Conservation (phyloP, 305 asterid species). For the Stenogyne calaminthoides region DNA sequence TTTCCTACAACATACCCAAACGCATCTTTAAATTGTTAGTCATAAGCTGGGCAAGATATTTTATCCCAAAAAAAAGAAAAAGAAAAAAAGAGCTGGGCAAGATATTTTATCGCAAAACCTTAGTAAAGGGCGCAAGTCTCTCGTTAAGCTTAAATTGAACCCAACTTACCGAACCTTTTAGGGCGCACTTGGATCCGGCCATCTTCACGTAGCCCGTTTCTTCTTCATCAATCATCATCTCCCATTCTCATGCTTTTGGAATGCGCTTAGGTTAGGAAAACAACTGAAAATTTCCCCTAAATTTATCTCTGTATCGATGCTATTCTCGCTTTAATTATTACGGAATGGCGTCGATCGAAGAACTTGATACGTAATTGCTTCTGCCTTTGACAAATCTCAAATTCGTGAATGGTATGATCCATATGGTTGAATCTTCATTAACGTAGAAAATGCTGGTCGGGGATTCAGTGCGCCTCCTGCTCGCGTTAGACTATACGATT, state of each 20-base stretch:
- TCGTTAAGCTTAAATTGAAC: constrained; percentile 24
- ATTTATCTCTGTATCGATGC: neutral
- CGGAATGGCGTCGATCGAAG: constrained; percentile 8
- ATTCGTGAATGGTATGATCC: constrained; percentile 35
- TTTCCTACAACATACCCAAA: no score
- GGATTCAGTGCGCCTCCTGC: constrained; percentile 30
- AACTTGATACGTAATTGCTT: neutral
- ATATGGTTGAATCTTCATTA: constrained; percentile 37
- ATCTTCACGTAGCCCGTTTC: constrained; percentile 3
- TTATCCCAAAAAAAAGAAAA: neutral
- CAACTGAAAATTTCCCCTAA: neutral
- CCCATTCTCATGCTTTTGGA: neutral
- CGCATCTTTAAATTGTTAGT: no score
- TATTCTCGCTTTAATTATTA: neutral
- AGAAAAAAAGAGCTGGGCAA: neutral
- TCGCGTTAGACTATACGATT: constrained; percentile 24
- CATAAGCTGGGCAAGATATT: neutral
- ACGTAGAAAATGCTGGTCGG: constrained; percentile 45
- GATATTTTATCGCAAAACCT: neutral
- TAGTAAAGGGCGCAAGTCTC: constrained; percentile 16
- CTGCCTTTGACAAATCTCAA: constrained; percentile 17
- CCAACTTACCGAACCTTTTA: constrained; percentile 5
- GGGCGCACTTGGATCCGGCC: constrained; percentile 24
- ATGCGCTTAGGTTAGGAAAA: constrained; percentile 24
- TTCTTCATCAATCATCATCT: neutral